These are phyloP conservation scores for Melampsora americana DNA, from an alignment of 1,284 basidiomycete genomes.

Conservation along the genomic window DNA sequence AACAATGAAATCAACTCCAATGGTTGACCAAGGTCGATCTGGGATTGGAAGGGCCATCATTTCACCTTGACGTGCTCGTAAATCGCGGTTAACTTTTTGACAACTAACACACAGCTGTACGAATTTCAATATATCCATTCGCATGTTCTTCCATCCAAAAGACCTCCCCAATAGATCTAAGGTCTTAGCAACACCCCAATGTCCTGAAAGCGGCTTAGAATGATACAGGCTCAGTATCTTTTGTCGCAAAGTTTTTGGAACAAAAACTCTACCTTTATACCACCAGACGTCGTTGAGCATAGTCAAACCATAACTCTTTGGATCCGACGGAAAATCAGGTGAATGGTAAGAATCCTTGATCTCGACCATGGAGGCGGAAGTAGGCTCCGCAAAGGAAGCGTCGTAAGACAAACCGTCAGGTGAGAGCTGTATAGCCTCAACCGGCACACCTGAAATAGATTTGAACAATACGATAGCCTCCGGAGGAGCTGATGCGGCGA, in stretches of 20 bases:
- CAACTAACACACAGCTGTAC: constrained; percentile 12
- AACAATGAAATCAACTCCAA: no score
- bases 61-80: constrained; percentile 48
- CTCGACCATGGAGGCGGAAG: no score
- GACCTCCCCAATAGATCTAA: no score
- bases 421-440: no score
- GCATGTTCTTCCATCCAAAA: constrained; percentile 15
- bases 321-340: no score
- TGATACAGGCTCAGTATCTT: background rate
- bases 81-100: background rate
- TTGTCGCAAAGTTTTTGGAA: background rate
- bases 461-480: background rate
- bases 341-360: no score
- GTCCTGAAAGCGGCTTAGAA: no score
- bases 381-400: no score
- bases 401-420: no score
- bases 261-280: background rate
- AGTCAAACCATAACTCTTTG: no score
- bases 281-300: background rate
- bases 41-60: constrained; percentile 55
- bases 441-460: no score
- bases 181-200: no score
- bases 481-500: background rate
- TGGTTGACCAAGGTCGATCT: constrained; percentile 55
- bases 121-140: constrained; percentile 9